These are phyloP conservation scores for Incumbomyces delicatus DNA, from an alignment of 2,329 filamentous ascomycete species.

Conservation along the genomic window DNA sequence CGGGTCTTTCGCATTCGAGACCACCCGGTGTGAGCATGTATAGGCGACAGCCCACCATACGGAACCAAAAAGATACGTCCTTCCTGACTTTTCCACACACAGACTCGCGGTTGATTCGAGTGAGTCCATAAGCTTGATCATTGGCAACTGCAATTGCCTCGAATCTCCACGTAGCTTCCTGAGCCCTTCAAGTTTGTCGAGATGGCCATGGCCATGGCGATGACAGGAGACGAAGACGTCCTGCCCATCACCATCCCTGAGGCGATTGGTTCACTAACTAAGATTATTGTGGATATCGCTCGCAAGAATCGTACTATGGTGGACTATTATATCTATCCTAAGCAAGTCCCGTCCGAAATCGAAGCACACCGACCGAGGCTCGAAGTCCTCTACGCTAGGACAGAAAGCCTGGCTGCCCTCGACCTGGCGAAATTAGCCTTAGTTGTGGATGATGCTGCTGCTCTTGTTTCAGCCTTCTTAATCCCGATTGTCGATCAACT, in stretches of 20 bases:
- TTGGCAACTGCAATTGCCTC: too few species aligned
- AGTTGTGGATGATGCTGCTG: slow-evolving; percentile 17
- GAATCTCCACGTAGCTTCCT: too few species aligned
- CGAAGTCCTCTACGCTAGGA: slow-evolving; percentile 12
- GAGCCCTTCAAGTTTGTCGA: too few species aligned
- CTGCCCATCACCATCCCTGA: slow-evolving; percentile 12
- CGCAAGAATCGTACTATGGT: slow-evolving; percentile 19
- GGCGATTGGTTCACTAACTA: slow-evolving; percentile 14
- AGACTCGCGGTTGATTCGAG: too few species aligned
- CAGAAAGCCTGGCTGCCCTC: slow-evolving; percentile 11
- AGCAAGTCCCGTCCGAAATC: slow-evolving; percentile 15
- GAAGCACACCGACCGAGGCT: slow-evolving; percentile 22
- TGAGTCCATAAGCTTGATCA: too few species aligned
- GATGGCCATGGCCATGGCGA: neutral
- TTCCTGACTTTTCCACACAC: neutral
- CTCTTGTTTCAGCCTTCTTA: slow-evolving; percentile 12
- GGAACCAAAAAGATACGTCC: neutral
- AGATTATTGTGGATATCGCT: slow-evolving; percentile 11
- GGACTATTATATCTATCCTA: slow-evolving; percentile 20
- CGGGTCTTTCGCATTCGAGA: too few species aligned
- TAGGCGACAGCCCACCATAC: neutral
- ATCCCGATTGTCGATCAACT: slow-evolving; percentile 15
- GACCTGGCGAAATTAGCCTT: slow-evolving; percentile 14
- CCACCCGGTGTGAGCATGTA: neutral
- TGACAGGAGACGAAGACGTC: neutral